phyloP scores from a whole-genome alignment of 2,329 filamentous ascomycete genomes.

The Trichoderma brevicompactum region DNA sequence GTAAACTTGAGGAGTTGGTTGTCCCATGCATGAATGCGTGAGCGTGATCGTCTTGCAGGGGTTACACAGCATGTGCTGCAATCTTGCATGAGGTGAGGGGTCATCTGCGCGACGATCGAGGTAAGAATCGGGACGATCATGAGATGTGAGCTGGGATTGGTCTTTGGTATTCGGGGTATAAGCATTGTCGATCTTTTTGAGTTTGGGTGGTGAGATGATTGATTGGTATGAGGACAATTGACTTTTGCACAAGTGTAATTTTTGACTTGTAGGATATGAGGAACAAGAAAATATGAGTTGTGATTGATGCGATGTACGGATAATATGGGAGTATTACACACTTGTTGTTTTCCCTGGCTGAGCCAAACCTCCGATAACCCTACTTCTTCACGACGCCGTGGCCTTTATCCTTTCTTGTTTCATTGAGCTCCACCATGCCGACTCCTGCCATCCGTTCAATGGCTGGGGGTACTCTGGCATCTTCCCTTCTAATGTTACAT shows the following conservation, averaged over 20 bases:
- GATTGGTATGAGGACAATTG: background rate
- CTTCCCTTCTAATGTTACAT: background rate
- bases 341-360: background rate
- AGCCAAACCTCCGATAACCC: background rate
- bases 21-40: background rate
- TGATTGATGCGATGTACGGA: background rate
- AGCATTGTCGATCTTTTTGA: background rate
- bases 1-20: background rate
- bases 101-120: constrained; percentile 14
- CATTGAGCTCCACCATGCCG: background rate
- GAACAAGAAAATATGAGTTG: background rate
- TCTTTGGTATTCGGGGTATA: background rate
- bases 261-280: background rate
- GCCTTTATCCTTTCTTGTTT: background rate
- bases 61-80: background rate
- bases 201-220: background rate
- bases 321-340: background rate
- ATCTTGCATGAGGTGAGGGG: constrained; percentile 7
- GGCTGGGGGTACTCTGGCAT: background rate
- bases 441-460: constrained; percentile 1
- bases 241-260: too few species aligned
- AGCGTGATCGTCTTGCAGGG: constrained; percentile 4
- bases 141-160: background rate
- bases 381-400: background rate
- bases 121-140: constrained; percentile 21